Evolutionary conservation across 148 eudicot genomes (phyloP), one percentile per base, ranked within the genome.

Genomic region (Silene uniflora): DNA sequence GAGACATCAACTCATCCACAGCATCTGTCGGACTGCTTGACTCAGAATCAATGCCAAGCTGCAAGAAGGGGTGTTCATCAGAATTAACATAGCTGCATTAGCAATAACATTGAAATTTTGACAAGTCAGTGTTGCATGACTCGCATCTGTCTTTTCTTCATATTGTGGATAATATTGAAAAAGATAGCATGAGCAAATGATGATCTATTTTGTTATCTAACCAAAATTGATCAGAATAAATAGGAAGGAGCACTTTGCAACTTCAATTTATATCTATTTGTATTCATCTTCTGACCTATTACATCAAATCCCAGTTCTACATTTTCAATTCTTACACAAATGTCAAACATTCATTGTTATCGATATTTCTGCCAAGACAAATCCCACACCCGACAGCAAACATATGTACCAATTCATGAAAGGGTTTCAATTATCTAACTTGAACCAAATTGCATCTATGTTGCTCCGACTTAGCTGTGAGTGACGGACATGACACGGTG

Each of bases 31-130:
- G 84, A 80, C 63, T 73, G 78, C 74, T 78, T 54, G 82, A 72
- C 21, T 74, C 73, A 47, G 81, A 73, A 77, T 81, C 69, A 84
- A 91, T 84, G 27, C 93, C 95, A 39, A 95, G 78, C 99, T 95
- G 94, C 87, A 84, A 82, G 42, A 77, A 42, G 56, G 55, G n/a
- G 47, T 3, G 17, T 19, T 56, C 10, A 13, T 63, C 59, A 71
- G 21, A 71, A 35, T 49, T 66, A 59, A 12, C 44, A 22, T 32
- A 60, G 7, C 9, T 19, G 25, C 59, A 71, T 27, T 25, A 44
- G 29, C 18, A 67, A 73, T 16, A 18, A 76, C 67, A 27, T 63
- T 1, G n/a, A 69, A 39, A 42, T 24, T 27, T 21, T 13, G 18
- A 25, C 42, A 63, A 3, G 39, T 27, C 44, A 24, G 39, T 2